These are phyloP conservation scores for Cyphellophora attinorum DNA, from an alignment of 2,329 filamentous ascomycete species.

Conservation along the genomic window DNA sequence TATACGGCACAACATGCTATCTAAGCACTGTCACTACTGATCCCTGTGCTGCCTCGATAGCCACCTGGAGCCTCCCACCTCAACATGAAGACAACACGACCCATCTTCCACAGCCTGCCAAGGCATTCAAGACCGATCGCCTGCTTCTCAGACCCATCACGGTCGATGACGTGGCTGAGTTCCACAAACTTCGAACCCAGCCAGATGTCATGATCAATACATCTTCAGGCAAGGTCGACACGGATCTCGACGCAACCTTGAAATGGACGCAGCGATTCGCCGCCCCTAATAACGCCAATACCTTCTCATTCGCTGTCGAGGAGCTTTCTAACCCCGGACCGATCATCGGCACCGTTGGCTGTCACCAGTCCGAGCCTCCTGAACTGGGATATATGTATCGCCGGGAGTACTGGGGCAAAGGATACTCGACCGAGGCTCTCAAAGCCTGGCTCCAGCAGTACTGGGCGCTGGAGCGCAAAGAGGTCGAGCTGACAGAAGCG, in stretches of 20 bases:
- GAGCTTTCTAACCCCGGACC: slow-evolving; percentile 10
- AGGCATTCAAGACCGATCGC: slow-evolving; percentile 40
- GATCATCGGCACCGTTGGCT: slow-evolving; percentile 39
- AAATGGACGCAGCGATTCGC: slow-evolving; percentile 31
- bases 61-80: slow-evolving; percentile 12
- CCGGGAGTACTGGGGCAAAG: slow-evolving; percentile 45
- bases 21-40: too few species aligned
- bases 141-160: slow-evolving; percentile 45
- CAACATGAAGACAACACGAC: slow-evolving; percentile 41
- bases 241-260: slow-evolving; percentile 35
- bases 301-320: slow-evolving; percentile 44
- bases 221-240: slow-evolving; percentile 31
- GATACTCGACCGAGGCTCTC: slow-evolving; percentile 50
- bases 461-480: slow-evolving; percentile 40
- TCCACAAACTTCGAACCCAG: slow-evolving; percentile 46
- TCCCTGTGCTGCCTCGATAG: neutral
- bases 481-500: slow-evolving; percentile 28
- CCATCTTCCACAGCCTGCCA: slow-evolving; percentile 26
- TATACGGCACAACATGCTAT: too few species aligned
- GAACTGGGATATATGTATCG: slow-evolving; percentile 51
- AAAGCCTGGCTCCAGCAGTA: slow-evolving; percentile 37
- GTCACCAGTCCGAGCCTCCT: slow-evolving; percentile 31
- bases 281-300: slow-evolving; percentile 40
- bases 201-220: slow-evolving; percentile 57
- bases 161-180: slow-evolving; percentile 39